phyloP scores from a whole-genome alignment of 768 basidiomycete genomes.

The Kwoniella shandongensis region DNA sequence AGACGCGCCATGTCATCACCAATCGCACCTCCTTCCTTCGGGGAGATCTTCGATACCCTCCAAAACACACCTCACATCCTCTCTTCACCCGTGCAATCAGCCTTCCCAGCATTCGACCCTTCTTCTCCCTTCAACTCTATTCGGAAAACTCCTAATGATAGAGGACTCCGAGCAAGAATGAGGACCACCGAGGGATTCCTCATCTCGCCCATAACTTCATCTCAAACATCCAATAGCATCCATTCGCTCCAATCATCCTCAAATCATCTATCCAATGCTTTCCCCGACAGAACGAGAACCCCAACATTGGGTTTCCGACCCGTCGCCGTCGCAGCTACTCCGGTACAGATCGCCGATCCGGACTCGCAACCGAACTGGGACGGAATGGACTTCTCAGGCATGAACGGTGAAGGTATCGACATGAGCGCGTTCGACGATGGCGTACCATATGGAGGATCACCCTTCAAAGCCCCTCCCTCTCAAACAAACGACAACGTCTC shows the following conservation, averaged over 20 bases:
- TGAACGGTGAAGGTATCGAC: constrained; percentile 10
- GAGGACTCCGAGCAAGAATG: constrained; percentile 11
- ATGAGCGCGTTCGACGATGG: constrained; percentile 15
- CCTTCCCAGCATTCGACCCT: constrained; percentile 23
- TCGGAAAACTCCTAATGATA: constrained; percentile 19
- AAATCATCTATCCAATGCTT: neutral
- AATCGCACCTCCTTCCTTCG: constrained; percentile 22
- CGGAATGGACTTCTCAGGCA: constrained; percentile 11
- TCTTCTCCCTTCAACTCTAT: constrained; percentile 18
- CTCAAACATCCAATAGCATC: constrained; percentile 2
- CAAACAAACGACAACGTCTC: neutral
- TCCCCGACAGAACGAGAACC: constrained; percentile 9
- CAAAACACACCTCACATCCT: constrained; percentile 27
- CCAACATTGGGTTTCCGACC: constrained; percentile 21
- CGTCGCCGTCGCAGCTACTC: constrained; percentile 16
- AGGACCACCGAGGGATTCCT: constrained; percentile 24
- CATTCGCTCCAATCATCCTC: constrained; percentile 9
- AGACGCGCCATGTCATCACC: constrained; percentile 21
- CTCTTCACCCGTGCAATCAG: constrained; percentile 22
- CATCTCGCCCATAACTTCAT: constrained; percentile 22
- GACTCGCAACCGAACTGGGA: constrained; percentile 16
- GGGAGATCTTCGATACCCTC: constrained; percentile 22
- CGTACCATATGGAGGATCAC: constrained; percentile 14
- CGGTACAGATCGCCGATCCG: constrained; percentile 22
- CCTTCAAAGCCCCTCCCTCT: constrained; percentile 11